These are phyloP conservation scores for Leccinum imitatum DNA, from an alignment of 768 basidiomycete species.

Conservation along the genomic window DNA sequence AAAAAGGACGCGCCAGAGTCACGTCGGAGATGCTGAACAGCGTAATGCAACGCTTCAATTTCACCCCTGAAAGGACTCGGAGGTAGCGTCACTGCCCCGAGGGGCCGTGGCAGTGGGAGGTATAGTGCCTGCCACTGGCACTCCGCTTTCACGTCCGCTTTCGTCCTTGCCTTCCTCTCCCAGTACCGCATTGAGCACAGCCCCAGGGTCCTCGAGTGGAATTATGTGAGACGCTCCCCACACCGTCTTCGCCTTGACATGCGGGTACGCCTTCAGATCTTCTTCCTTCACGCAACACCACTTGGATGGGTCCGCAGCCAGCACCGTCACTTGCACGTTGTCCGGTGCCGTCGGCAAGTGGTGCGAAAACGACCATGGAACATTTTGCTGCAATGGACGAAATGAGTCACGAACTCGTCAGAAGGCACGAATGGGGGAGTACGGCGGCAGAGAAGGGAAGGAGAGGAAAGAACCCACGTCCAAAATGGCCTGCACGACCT, in stretches of 20 bases:
- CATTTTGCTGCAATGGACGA: slow-evolving; percentile 17
- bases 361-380: slow-evolving; percentile 22
- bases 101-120: too few relatives aligned
- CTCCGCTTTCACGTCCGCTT: neutral
- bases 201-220: slow-evolving; percentile 10
- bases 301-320: slow-evolving; percentile 17
- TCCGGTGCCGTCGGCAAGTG: slow-evolving; percentile 1
- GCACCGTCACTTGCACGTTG: slow-evolving; percentile 10
- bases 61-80: too few relatives aligned
- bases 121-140: too few relatives aligned
- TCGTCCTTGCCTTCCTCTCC: neutral
- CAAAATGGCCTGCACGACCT: slow-evolving; percentile 6
- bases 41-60: too few relatives aligned
- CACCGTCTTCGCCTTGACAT: slow-evolving; percentile 4
- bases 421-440: neutral
- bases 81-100: too few relatives aligned
- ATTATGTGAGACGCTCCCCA: slow-evolving; percentile 18
- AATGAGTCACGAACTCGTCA: neutral
- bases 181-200: slow-evolving; percentile 17
- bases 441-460: neutral
- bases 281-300: neutral
- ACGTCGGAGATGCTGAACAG: too few relatives aligned
- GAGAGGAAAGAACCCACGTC: slow-evolving; percentile 10
- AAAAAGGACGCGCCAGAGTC: too few relatives aligned
- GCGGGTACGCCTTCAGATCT: slow-evolving; percentile 7